phyloP scores from a whole-genome alignment of 1,284 basidiomycete genomes.

The Testicularia cyperi region DNA sequence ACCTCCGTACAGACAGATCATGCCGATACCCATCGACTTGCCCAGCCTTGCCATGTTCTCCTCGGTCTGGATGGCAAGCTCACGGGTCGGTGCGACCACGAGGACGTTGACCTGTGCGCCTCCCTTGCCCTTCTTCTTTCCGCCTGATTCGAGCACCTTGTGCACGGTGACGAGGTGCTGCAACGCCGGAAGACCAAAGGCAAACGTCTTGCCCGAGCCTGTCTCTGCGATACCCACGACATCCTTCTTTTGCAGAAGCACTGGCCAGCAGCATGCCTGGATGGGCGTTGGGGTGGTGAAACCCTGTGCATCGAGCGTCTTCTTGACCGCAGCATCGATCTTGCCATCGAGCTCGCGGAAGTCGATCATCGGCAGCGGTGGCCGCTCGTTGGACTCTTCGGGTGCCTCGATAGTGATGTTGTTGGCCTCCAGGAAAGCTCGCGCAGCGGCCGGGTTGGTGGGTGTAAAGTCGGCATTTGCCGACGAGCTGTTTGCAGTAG shows the following conservation, averaged over 20 bases:
- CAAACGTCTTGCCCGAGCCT: slow-evolving; percentile 85
- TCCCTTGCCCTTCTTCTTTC: slow-evolving; percentile 41
- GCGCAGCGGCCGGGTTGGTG: slow-evolving; percentile 44
- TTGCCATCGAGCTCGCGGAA: slow-evolving; percentile 75
- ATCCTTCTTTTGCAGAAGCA: slow-evolving; percentile 77
- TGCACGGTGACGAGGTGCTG: slow-evolving; percentile 67
- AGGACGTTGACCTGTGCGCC: slow-evolving; percentile 70
- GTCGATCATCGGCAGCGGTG: slow-evolving; percentile 68
- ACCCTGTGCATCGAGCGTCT: slow-evolving; percentile 66
- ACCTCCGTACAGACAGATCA: slow-evolving; percentile 88
- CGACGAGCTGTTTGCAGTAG: slow-evolving; percentile 27
- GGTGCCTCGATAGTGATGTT: slow-evolving; percentile 58
- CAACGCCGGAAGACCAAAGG: slow-evolving; percentile 89
- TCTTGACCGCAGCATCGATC: slow-evolving; percentile 66
- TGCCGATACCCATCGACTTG: slow-evolving; percentile 73
- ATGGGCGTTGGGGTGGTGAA: slow-evolving; percentile 93
- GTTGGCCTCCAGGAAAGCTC: slow-evolving; percentile 51
- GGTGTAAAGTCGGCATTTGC: slow-evolving; percentile 55
- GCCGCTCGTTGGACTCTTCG: slow-evolving; percentile 62
- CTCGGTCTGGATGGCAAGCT: slow-evolving; percentile 91
- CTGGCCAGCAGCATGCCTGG: slow-evolving; percentile 93
- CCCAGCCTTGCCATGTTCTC: slow-evolving; percentile 78
- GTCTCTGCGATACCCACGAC: slow-evolving; percentile 98
- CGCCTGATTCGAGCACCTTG: slow-evolving; percentile 37
- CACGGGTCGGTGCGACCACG: slow-evolving; percentile 88